Conservation (phyloP, 78 protist species). For the Dictyostelium discoideum region dicty_2.7 NC_007088.5:5729501-5730000, state of each 20-base stretch:
- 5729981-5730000: not conserved
- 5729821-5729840: not conserved
- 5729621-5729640: not conserved
- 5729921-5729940: not conserved
- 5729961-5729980: not conserved
- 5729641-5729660: not conserved
- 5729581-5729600: constrained; percentile 26
- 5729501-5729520: not conserved
- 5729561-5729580: not conserved
- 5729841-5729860: constrained; percentile 10
- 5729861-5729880: constrained; percentile 4
- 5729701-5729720: not conserved
- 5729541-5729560: not conserved
- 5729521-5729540: not conserved
- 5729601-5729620: not conserved
- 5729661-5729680: not conserved
- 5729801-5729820: constrained; percentile 7
- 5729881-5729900: not conserved
- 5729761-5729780: not conserved
- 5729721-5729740: not conserved
- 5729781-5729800: constrained; percentile 48
- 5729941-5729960: constrained; percentile 65
- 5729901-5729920: not conserved
- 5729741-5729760: not conserved
- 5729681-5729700: not conserved